Conservation (phyloP, 2,329 filamentous ascomycete genomes). For the Periglandula ipomoeae region DNA sequence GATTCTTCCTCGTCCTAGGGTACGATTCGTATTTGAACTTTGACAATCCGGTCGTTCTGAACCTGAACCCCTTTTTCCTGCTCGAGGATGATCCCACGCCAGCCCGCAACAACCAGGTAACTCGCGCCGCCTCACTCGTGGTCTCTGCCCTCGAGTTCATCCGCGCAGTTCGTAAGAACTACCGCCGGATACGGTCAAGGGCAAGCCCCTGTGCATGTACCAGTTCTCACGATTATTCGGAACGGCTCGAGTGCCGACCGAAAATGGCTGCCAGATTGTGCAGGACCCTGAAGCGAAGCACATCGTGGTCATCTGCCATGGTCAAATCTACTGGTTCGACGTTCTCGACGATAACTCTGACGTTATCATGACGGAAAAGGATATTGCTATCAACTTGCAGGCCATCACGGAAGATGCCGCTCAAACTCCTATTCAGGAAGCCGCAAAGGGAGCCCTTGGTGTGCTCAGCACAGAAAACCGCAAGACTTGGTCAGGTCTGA, state of each 20-base stretch:
- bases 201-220: slow-evolving; percentile 90
- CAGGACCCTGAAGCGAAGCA: slow-evolving; percentile 92
- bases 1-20: slow-evolving; percentile 45
- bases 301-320: slow-evolving; percentile 84
- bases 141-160: slow-evolving; percentile 89
- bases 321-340: slow-evolving; percentile 99
- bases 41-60: slow-evolving; percentile 94
- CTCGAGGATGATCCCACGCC: slow-evolving; percentile 96
- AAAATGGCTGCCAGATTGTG: slow-evolving; percentile 90
- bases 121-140: slow-evolving; percentile 82
- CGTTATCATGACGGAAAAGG: slow-evolving; percentile 93
- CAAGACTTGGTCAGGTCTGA: slow-evolving; percentile 86
- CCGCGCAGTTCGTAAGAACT: slow-evolving; percentile 82
- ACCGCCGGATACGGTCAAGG: slow-evolving; percentile 76
- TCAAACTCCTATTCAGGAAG: slow-evolving; percentile 83
- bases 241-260: slow-evolving; percentile 86
- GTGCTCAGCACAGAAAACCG: slow-evolving; percentile 94
- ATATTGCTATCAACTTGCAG: slow-evolving; percentile 82
- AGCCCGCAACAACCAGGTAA: slow-evolving; percentile 92
- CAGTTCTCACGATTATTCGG: slow-evolving; percentile 94
- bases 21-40: slow-evolving; percentile 98
- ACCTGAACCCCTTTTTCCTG: slow-evolving; percentile 95
- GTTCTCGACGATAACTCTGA: slow-evolving; percentile 91
- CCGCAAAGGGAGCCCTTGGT: slow-evolving; percentile 88
- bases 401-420: slow-evolving; percentile 87